phyloP scores from a whole-genome alignment of 192 early-diverging fungal genomes.

The Phycomyces blakesleeanus region DNA sequence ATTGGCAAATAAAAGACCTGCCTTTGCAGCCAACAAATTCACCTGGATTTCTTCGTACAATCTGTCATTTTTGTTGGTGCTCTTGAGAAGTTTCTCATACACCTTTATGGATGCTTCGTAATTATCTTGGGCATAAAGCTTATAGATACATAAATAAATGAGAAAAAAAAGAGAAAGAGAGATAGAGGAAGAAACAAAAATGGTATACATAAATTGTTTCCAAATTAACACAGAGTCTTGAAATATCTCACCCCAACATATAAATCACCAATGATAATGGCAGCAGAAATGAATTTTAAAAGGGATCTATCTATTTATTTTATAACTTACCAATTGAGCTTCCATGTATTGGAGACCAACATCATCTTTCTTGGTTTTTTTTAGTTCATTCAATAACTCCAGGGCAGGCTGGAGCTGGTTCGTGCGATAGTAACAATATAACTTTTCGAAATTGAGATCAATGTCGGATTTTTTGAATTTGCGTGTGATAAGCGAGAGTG shows the following conservation, averaged over 20 bases:
- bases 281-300: no score
- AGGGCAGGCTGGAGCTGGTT: constrained; percentile 51
- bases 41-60: constrained; percentile 20
- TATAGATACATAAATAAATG: no score
- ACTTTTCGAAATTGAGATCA: constrained; percentile 50
- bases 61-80: constrained; percentile 1
- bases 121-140: constrained; percentile 26
- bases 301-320: no score
- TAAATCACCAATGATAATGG: no score
- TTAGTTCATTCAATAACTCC: constrained; percentile 29
- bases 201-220: no score
- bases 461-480: constrained; percentile 33
- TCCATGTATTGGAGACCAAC: constrained; percentile 52
- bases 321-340: constrained; percentile 63
- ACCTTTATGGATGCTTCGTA: constrained; percentile 12
- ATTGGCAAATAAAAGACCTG: constrained; percentile 15
- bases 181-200: no score
- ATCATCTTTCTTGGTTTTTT: constrained; percentile 19
- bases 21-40: constrained; percentile 24
- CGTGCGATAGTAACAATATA: constrained; percentile 66
- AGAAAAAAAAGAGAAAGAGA: no score
- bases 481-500: constrained; percentile 38
- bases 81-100: constrained; percentile 9
- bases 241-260: no score
- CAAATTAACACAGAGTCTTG: no score